These are phyloP conservation scores for Oehlia diaphana DNA, from an alignment of 192 early-diverging fungal genomes.

Conservation along the genomic window DNA sequence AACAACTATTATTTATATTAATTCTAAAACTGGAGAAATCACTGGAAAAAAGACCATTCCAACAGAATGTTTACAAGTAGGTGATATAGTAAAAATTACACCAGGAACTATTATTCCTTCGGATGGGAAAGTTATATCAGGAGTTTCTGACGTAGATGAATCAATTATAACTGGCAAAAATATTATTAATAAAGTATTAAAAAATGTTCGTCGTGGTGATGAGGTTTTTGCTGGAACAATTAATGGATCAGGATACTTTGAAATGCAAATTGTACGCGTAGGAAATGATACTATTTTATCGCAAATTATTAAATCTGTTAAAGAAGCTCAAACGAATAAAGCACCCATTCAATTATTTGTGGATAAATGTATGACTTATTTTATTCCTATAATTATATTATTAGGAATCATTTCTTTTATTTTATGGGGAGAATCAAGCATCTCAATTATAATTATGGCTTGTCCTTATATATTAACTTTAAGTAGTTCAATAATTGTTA, in stretches of 20 bases:
- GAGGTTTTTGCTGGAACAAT: slow-evolving; percentile 90
- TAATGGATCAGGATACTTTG: slow-evolving; percentile 84
- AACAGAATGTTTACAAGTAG: slow-evolving; percentile 79
- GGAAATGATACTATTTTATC: slow-evolving; percentile 87
- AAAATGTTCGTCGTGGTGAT: slow-evolving; percentile 58
- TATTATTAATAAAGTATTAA: slow-evolving; percentile 50
- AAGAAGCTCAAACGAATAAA: slow-evolving; percentile 89
- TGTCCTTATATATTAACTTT: slow-evolving; percentile 95
- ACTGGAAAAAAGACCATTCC: slow-evolving; percentile 71
- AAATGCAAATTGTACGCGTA: slow-evolving; percentile 80
- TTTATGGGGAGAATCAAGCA: slow-evolving; percentile 83
- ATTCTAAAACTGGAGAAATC: slow-evolving; percentile 48
- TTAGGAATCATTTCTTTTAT: slow-evolving; percentile 73
- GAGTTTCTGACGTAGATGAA: slow-evolving; percentile 84
- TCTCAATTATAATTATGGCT: slow-evolving; percentile 92
- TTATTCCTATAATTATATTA: slow-evolving; percentile 83
- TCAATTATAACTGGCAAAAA: slow-evolving; percentile 93
- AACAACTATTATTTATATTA: slow-evolving; percentile 56
- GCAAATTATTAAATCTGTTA: slow-evolving; percentile 91
- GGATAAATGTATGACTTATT: slow-evolving; percentile 82
- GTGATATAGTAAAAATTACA: slow-evolving; percentile 82
- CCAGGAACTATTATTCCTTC: slow-evolving; percentile 93
- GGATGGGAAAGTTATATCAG: slow-evolving; percentile 79
- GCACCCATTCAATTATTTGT: slow-evolving; percentile 94
- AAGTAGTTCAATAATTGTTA: slow-evolving; percentile 95